A percentile compares a stretch with the other conserved stretches of the same genome.
Conservation (phyloP, 257 asterid species). For the Buddleja alternifolia region DNA sequence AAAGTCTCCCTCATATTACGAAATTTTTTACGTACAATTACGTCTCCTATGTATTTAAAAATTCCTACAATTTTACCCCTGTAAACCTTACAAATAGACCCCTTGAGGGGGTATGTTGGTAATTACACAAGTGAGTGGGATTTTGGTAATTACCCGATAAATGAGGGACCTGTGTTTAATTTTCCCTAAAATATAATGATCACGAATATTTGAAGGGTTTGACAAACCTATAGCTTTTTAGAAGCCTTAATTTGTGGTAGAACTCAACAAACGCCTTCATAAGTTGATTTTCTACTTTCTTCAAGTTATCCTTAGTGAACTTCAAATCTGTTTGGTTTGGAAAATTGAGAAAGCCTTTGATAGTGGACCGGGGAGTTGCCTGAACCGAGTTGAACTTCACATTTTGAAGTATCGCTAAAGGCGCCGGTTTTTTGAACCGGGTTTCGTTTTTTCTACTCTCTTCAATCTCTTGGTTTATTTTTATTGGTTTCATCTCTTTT, state of each 20-base stretch:
- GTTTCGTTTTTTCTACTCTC: constrained; percentile 16
- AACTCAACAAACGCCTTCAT: constrained; percentile 52
- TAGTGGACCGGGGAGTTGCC: constrained; percentile 47
- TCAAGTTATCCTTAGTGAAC: constrained; percentile 51
- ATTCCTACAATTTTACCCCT: too few relatives aligned
- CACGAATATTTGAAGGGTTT: not conserved
- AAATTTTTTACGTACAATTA: too few relatives aligned
- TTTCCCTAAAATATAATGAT: not conserved
- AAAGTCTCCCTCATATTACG: too few relatives aligned
- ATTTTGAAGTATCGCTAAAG: constrained; percentile 40
- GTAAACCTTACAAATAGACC: too few relatives aligned
- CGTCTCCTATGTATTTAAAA: too few relatives aligned
- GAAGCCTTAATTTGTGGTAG: constrained; percentile 50
- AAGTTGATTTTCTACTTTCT: constrained; percentile 48
- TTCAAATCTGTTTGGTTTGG: constrained; percentile 39
- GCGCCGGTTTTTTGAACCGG: constrained; percentile 31
- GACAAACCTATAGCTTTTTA: constrained; percentile 52
- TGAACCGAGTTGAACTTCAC: constrained; percentile 43
- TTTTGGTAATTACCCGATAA: too few relatives aligned
- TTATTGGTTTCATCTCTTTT: constrained; percentile 28
- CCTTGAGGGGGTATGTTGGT: too few relatives aligned
- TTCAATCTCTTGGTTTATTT: constrained; percentile 12
- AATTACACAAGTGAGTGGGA: too few relatives aligned
- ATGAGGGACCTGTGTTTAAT: too few relatives aligned
- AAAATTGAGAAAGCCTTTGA: constrained; percentile 45